Evolutionary conservation across 352 stramenopile genomes (phyloP), one percentile per base, ranked within the genome.

Genomic region (Salisapilia sapeloensis): DNA sequence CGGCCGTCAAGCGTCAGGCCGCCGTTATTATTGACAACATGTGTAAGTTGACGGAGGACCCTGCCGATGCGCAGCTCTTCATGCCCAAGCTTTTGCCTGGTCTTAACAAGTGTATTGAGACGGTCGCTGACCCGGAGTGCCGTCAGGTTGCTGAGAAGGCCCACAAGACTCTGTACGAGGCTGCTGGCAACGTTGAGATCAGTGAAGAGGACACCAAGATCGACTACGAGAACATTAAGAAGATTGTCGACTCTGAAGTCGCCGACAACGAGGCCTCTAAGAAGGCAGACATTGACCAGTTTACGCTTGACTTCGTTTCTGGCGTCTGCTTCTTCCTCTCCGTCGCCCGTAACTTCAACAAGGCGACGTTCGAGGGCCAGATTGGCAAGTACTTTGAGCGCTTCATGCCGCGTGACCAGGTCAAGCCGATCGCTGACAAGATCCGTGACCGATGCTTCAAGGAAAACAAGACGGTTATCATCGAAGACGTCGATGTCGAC

Each of bases 11-110:
- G 66, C 87, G 93, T 78, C 92, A 98, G 66, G 87, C 84, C 32
- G 89, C 91, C 46, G 92, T 98, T 44, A 98, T 98, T 48, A 98
- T 97, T 57, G 90, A 98, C 74, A 98, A 98, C 71, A 97, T 98
- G 91, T 96, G 81, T 60, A 98, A 98, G 78, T 74, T 98, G 25
- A 96, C 98, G 46, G 93, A 98, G 56, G 92, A 98, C 56, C 89
- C 94, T 1, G 55, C 94, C 48, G 90, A 97, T 55, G 94, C 92
- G 7, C 89, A 93, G 62, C 77, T 95, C 19, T 99, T 99, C 67
- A 89, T 98, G 56, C 92, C 92, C 16, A 92, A 97, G 47, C 74
- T 99, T 8, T 72, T 98, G 26, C 93, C 93, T 38, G 93, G 89
- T 31, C 74, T 99, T 24, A 79, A 96, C 59, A 96, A 94, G 52